Conservation (phyloP, 768 basidiomycete species). For the Tubosaeta sp. region DNA sequence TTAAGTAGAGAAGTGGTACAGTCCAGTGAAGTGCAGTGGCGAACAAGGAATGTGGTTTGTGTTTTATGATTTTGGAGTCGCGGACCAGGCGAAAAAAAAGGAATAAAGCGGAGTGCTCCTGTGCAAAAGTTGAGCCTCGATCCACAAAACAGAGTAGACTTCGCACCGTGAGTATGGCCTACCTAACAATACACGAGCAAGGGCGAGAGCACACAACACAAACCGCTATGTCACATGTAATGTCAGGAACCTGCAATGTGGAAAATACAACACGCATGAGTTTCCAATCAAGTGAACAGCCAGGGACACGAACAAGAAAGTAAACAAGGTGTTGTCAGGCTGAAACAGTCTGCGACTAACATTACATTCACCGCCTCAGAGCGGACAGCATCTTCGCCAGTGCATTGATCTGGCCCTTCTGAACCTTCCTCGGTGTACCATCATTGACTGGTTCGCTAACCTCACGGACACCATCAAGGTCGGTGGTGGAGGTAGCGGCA, state of each 20-base stretch:
- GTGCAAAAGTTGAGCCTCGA: slow-evolving; percentile 18
- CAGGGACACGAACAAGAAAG: slow-evolving; percentile 1
- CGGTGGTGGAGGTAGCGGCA: slow-evolving; percentile 72
- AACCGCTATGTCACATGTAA: slow-evolving; percentile 21
- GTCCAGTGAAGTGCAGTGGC: slow-evolving; percentile 18
- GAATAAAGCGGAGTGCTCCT: slow-evolving; percentile 10
- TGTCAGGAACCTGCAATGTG: slow-evolving; percentile 31
- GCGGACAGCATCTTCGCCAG: slow-evolving; percentile 91
- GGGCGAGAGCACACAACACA: slow-evolving; percentile 32
- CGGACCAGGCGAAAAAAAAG: slow-evolving; percentile 19
- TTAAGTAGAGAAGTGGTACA: slow-evolving; percentile 24
- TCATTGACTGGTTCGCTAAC: slow-evolving; percentile 26
- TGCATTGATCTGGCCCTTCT: slow-evolving; percentile 86
- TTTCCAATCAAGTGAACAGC: slow-evolving; percentile 10
- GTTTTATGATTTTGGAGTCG: slow-evolving; percentile 25
- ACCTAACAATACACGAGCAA: slow-evolving; percentile 52
- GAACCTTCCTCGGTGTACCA: slow-evolving; percentile 66
- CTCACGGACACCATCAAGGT: slow-evolving; percentile 43
- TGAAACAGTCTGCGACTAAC: slow-evolving; percentile 22
- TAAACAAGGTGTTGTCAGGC: background rate
- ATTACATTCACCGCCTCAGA: slow-evolving; percentile 52
- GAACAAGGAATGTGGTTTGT: slow-evolving; percentile 21
- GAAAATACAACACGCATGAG: slow-evolving; percentile 19
- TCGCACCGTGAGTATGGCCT: slow-evolving; percentile 44
- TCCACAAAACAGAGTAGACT: slow-evolving; percentile 22